Conservation (phyloP, 2,329 filamentous ascomycete species). For the Lachnellula arida region DNA sequence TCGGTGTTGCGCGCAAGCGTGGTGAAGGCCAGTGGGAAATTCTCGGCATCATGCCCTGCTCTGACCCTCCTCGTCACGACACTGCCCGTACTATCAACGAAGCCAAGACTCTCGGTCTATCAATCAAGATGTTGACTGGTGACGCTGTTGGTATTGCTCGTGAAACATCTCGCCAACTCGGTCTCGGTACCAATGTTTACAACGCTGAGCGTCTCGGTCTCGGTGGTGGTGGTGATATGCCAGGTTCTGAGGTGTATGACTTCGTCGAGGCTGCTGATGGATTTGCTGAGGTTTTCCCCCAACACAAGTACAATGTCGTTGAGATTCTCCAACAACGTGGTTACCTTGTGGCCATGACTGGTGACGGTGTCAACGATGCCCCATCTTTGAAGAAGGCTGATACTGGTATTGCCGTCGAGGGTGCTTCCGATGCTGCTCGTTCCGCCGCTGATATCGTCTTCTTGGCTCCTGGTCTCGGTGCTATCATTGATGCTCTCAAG, state of each 20-base stretch:
- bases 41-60: conserved; percentile 92
- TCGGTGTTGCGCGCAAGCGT: conserved; percentile 88
- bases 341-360: conserved; percentile 93
- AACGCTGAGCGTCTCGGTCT: conserved; percentile 90
- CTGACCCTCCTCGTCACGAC: conserved; percentile 84
- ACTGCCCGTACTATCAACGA: conserved; percentile 87
- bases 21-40: conserved; percentile 81
- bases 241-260: conserved; percentile 89
- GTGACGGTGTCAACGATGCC: conserved; percentile 92
- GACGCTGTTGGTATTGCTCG: conserved; percentile 89
- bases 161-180: conserved; percentile 86
- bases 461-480: conserved; percentile 83
- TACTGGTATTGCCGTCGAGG: conserved; percentile 91
- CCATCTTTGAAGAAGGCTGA: conserved; percentile 93
- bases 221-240: conserved; percentile 86
- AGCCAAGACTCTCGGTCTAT: conserved; percentile 80
- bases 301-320: conserved; percentile 93
- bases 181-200: conserved; percentile 89
- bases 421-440: conserved; percentile 83
- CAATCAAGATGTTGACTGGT: conserved; percentile 95
- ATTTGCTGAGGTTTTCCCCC: conserved; percentile 90
- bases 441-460: conserved; percentile 93
- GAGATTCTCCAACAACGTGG: conserved; percentile 92
- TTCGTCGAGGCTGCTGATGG: conserved; percentile 94
- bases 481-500: conserved; percentile 89